Evolutionary conservation across 768 basidiomycete species (phyloP).

Genomic region (Postia placenta): DNA sequence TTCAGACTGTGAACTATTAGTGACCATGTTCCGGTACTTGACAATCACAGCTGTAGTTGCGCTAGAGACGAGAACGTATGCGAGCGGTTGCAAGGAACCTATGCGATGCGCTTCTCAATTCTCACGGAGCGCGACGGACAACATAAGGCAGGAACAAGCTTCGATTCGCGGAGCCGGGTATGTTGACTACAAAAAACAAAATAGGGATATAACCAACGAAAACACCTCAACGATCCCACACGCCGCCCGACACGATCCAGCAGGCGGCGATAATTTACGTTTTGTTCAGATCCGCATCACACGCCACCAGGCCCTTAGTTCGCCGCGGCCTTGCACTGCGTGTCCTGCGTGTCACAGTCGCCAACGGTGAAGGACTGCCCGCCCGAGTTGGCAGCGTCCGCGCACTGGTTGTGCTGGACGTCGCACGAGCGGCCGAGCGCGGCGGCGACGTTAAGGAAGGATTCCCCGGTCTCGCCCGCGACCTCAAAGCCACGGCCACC

Average conservation of each 20-base stretch:
- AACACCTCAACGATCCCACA: background rate
- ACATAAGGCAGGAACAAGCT: too few relatives aligned
- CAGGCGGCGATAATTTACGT: background rate
- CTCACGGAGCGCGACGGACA: too few relatives aligned
- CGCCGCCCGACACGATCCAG: background rate
- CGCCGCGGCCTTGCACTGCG: conserved; percentile 30
- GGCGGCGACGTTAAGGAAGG: conserved; percentile 38
- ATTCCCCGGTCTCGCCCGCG: conserved; percentile 32
- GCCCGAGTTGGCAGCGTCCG: conserved; percentile 47
- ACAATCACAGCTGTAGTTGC: too few relatives aligned
- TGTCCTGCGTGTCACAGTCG: conserved; percentile 40
- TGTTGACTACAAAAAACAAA: background rate
- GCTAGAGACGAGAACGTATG: too few relatives aligned
- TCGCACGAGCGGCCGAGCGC: conserved; percentile 48
- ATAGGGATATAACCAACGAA: background rate
- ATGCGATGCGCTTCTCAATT: too few relatives aligned
- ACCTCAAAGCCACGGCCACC: conserved; percentile 43
- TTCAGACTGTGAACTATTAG: too few relatives aligned
- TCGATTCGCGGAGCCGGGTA: too few relatives aligned
- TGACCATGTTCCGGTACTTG: too few relatives aligned
- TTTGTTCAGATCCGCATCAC: too few relatives aligned
- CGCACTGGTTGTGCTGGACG: conserved; percentile 55
- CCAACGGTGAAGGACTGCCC: conserved; percentile 43
- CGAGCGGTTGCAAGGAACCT: too few relatives aligned
- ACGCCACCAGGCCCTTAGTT: background rate